These are phyloP conservation scores for Quercus gilva DNA, from an alignment of 306 rosid genomes.

Conservation along the genomic window DNA sequence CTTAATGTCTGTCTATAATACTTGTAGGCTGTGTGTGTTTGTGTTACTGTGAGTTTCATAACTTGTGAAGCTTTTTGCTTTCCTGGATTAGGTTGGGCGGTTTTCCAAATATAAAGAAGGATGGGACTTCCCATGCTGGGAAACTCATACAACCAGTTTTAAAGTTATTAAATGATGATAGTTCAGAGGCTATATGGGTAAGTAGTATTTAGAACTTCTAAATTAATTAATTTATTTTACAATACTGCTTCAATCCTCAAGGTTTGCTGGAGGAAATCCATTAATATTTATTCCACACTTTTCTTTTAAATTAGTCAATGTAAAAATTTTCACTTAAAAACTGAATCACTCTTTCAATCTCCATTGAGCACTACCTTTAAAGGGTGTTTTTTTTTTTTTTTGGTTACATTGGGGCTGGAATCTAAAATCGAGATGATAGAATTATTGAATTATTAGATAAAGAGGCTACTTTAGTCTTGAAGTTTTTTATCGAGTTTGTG, in stretches of 20 bases:
- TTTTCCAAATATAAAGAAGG: slow-evolving; percentile 65
- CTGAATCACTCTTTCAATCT: neutral
- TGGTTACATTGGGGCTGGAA: neutral
- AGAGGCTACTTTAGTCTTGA: neutral
- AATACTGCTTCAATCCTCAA: neutral
- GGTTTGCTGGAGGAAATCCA: slow-evolving; percentile 6
- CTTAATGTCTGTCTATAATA: neutral
- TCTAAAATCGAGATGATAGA: neutral
- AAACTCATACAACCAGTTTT: slow-evolving; percentile 74
- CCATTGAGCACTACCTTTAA: neutral
- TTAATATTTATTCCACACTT: neutral
- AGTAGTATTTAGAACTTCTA: slow-evolving; percentile 23
- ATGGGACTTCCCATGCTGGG: slow-evolving; percentile 61
- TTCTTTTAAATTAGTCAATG: neutral
- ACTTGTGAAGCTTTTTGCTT: slow-evolving; percentile 4
- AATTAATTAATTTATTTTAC: neutral
- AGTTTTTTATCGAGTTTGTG: neutral
- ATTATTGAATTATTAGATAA: neutral
- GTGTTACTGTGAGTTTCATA: neutral
- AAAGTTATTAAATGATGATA: slow-evolving; percentile 62
- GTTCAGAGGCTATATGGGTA: slow-evolving; percentile 72
- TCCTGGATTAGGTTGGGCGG: slow-evolving; percentile 53
- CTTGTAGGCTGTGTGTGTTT: neutral
- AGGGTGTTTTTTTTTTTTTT: neutral
- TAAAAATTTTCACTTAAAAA: neutral